Evolutionary conservation across 1,284 basidiomycete genomes (phyloP), one percentile per base, ranked within the genome.

Genomic region (Pholiota adiposa): DNA sequence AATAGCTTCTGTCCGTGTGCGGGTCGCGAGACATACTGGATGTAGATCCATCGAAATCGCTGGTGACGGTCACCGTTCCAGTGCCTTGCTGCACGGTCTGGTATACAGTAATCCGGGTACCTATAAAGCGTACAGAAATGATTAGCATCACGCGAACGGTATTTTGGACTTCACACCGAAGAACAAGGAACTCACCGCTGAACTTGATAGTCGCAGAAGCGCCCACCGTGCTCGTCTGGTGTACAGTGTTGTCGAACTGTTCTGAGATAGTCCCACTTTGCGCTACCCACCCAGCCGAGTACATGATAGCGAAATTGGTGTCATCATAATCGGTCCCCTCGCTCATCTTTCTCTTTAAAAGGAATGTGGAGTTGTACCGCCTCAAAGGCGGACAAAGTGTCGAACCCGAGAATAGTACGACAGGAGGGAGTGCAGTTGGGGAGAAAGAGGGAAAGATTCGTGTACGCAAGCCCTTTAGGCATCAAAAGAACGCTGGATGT

Each of bases 151-250:
- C n/a, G n/a, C n/a, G n/a, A n/a, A n/a, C n/a, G n/a, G n/a, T n/a
- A n/a, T n/a, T n/a, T n/a, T n/a, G 6, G 14, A 25, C 1, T 21
- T 16, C n/a, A 7, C 16, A 29, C 1, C 19, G 36, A 27, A 40
- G 25, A 34, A 23, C 11, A 36, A 29, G 51, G n/a, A 31, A 46
- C 58, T 18, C 23, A 51, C 58, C 58, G 12, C 25, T 44, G 18
- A 60, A 60, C 11, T 36, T 60, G 4, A 60, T 51, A 6, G 58
- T 60, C n/a, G 58, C 58, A n/a, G 58, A 55, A 8, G 58, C 58
- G 14, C 58, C 58, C 6, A 44, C 34, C n/a, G 49, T 38, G 6
- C 19, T 55, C 4, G 53, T 60, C 18, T 44, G 40, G 34, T 60
- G 58, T 29, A 55, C 34, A 5, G 58, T 55, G 12, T 53, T 51